A percentile compares a stretch with the other conserved stretches of the same genome.
Evolutionary conservation across 2,329 filamentous ascomycete genomes (phyloP).

Genomic region (Fusarium sp.): DNA sequence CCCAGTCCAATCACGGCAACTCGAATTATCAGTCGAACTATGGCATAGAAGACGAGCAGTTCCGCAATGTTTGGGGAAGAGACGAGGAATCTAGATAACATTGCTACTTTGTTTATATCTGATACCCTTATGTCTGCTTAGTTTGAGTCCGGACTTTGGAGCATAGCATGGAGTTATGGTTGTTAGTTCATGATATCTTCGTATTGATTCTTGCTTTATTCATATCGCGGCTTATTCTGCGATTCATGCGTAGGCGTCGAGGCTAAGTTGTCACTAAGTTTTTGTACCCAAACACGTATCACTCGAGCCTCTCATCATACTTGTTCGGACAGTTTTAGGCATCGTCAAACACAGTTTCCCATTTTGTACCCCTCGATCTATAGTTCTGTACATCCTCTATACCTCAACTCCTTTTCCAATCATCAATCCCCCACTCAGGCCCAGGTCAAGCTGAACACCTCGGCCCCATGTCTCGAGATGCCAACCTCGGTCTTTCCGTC

Average conservation of each 20-base stretch:
- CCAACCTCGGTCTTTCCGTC: slow-evolving; percentile 61
- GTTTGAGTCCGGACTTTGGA: slow-evolving; percentile 22
- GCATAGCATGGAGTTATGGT: slow-evolving; percentile 51
- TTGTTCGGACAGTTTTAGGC: neutral
- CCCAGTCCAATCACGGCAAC: slow-evolving; percentile 26
- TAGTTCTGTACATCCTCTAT: slow-evolving; percentile 5
- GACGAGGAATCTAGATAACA: slow-evolving; percentile 46
- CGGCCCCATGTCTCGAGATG: slow-evolving; percentile 58
- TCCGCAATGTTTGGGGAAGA: slow-evolving; percentile 63
- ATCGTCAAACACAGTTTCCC: slow-evolving; percentile 2
- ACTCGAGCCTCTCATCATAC: neutral
- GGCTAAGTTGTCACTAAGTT: neutral
- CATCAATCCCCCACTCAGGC: slow-evolving; percentile 18
- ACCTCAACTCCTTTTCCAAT: slow-evolving; percentile 8
- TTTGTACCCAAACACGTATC: neutral
- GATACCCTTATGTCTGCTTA: slow-evolving; percentile 37
- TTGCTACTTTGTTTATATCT: slow-evolving; percentile 31
- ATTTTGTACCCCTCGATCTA: slow-evolving; percentile 12
- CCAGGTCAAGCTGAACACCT: slow-evolving; percentile 61
- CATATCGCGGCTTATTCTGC: neutral
- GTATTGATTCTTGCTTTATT: slow-evolving; percentile 21
- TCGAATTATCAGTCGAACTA: slow-evolving; percentile 52
- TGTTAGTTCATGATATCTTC: slow-evolving; percentile 47
- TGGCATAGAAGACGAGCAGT: slow-evolving; percentile 58
- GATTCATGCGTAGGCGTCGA: neutral